Base-by-base conservation (phyloP, 2,329 filamentous ascomycete species). In the Diaporthe capsici region DNA sequence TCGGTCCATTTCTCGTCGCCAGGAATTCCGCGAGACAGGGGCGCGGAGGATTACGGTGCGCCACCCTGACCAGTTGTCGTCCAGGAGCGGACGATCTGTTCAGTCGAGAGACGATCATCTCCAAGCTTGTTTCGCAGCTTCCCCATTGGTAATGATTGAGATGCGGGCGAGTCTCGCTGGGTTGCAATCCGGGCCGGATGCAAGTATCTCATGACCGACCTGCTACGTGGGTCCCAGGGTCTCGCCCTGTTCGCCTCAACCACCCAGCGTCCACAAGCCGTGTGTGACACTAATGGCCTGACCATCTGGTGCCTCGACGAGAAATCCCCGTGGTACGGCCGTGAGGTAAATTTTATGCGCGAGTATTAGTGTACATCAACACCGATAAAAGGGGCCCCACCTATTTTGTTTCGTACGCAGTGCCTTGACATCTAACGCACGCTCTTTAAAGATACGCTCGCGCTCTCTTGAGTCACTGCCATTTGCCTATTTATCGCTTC, bases 201-300 rank as follows among this genome's bases (percentile, higher is more conserved):
- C 20, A 20, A 9, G 65, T 1, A 55, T 55, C 65, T 70, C 31
- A 70, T 70, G 65, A 70, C 65, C 49, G 65, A 12, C 34, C 47
- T 68, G 65, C n/a, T 55, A 55, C 65, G 49, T 70, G 65, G 65
- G 65, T 39, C 65, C 65, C 65, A 70, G 65, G 65, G 65, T 31
- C 49, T 55, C 34, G 65, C 65, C 63, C 65, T 70, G 65, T 39
- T 68, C 49, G 65, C 65, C 65, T 20, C 49, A 49, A 51, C 61
- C 61, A 67, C 61, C 28, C 61, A 51, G 20, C 1, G 7, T 10
- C 44, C 31, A 31, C 22, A 39, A 68, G 22, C 63, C 28, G 44
- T 68, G 63, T 22, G 20, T 53, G 63, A 20, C 31, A 70, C 65
- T 70, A 42, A 70, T 70, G 65, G 65, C 49, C 55, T 70, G 65